These are phyloP conservation scores for Helianthus annuus DNA, from an alignment of 129 eudicot species.

Conservation along the genomic window HanXRQr2.0-SUNRISE NC_035448.2:188211201-188211700, in stretches of 20 bases:
- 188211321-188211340: constrained; percentile 30
- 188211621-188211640: constrained; percentile 61
- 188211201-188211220: constrained; percentile 5
- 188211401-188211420: constrained; percentile 4
- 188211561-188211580: constrained; percentile 54
- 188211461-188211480: constrained; percentile 52
- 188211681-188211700: constrained; percentile 19
- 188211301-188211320: no score
- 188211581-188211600: constrained; percentile 41
- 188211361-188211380: constrained; percentile 56
- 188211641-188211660: constrained; percentile 47
- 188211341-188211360: constrained; percentile 72
- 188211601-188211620: constrained; percentile 54
- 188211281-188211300: constrained; percentile 13
- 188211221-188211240: background rate
- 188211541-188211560: constrained; percentile 20
- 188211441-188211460: constrained; percentile 27
- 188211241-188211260: constrained; percentile 13
- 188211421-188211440: background rate
- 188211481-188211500: constrained; percentile 53
- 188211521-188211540: constrained; percentile 35
- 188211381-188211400: constrained; percentile 49
- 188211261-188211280: constrained; percentile 12
- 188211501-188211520: constrained; percentile 34
- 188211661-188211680: constrained; percentile 24